Conservation (phyloP, 2,329 filamentous ascomycete genomes). For the Blastomyces silverae region DNA sequence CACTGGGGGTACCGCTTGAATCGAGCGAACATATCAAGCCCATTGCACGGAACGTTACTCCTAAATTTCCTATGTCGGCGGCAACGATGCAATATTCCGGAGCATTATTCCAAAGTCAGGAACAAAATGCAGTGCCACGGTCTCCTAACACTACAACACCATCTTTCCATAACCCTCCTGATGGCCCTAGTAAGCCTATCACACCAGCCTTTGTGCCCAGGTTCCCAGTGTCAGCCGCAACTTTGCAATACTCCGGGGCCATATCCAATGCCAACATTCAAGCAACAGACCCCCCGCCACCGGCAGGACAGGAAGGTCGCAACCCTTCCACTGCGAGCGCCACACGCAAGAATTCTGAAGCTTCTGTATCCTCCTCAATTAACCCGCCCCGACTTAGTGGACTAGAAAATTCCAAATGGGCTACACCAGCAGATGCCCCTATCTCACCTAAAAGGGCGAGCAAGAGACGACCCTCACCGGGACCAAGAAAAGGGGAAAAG, state of each 20-base stretch:
- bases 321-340: background rate
- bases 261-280: background rate
- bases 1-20: background rate
- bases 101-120: background rate
- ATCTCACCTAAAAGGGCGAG: background rate
- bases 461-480: background rate
- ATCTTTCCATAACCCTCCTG: background rate
- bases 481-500: background rate
- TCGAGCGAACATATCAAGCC: background rate
- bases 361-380: background rate
- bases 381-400: background rate
- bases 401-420: constrained; percentile 10
- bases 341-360: background rate
- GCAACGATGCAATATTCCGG: constrained; percentile 22
- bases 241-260: constrained; percentile 19
- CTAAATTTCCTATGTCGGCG: constrained; percentile 18
- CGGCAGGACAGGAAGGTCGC: background rate
- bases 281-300: background rate
- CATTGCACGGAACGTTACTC: background rate
- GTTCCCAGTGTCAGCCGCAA: constrained; percentile 20
- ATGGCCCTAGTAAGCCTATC: background rate
- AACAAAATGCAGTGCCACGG: background rate
- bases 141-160: background rate
- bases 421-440: background rate
- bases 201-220: constrained; percentile 8